Evolutionary conservation across 129 eudicot genomes (phyloP).

Genomic region (Pseudognaphalium luteoalbum): DNA sequence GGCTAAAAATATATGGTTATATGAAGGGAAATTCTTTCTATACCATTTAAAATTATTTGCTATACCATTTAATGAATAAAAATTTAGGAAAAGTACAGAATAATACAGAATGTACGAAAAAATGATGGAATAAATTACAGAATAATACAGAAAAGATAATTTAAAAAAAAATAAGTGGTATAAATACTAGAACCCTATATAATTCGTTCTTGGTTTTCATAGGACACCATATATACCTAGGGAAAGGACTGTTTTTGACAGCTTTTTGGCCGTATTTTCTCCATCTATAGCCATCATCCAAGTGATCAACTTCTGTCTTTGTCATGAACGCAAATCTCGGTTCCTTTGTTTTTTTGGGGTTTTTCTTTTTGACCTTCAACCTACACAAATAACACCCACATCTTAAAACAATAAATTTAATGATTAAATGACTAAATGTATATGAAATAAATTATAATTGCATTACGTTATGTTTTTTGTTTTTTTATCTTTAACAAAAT

Average conservation of each 20-base stretch:
- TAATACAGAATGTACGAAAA: too few species aligned
- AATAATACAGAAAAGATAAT: too few species aligned
- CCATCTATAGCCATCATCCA: conserved; percentile 96
- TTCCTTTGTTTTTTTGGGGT: conserved; percentile 60
- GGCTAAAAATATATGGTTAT: too few species aligned
- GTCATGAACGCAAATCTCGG: conserved; percentile 96
- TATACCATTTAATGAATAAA: too few species aligned
- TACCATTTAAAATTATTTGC: too few species aligned
- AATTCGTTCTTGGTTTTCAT: too few species aligned
- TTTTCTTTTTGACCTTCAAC: conserved; percentile 70
- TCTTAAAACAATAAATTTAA: not conserved
- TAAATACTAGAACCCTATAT: too few species aligned
- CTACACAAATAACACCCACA: conserved; percentile 32
- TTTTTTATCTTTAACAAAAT: not conserved
- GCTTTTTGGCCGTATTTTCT: conserved; percentile 98
- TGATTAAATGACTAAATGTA: not conserved
- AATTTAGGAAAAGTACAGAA: too few species aligned
- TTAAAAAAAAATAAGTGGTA: too few species aligned
- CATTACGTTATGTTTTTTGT: not conserved
- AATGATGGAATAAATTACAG: too few species aligned
- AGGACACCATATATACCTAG: conserved; percentile 47
- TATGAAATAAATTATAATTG: not conserved
- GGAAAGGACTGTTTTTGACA: conserved; percentile 95
- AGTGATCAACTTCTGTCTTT: conserved; percentile 88
- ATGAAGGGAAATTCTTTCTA: too few species aligned